Conservation (phyloP, 1,284 basidiomycete genomes). For the Boletus sp. region DNA sequence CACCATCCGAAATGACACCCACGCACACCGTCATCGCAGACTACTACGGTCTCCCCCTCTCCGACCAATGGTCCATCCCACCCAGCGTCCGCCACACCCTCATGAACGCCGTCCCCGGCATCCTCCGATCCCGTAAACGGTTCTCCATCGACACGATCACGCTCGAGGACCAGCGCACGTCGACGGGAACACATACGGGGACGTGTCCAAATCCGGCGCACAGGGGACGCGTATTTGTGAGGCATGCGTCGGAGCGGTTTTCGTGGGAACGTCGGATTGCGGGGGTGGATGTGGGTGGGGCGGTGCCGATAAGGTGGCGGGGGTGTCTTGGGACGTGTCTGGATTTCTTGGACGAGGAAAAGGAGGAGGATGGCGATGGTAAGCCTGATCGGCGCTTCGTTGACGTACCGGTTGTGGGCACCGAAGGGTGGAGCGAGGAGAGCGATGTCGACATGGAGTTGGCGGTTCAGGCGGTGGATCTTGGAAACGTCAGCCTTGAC, state of each 20-base stretch:
- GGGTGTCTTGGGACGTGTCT: slow-evolving; percentile 65
- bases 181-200: slow-evolving; percentile 24
- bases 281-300: slow-evolving; percentile 49
- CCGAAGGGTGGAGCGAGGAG: background rate
- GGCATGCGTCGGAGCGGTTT: slow-evolving; percentile 58
- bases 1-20: slow-evolving; percentile 20
- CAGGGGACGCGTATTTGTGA: slow-evolving; percentile 46
- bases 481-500: slow-evolving; percentile 20
- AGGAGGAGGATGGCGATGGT: background rate
- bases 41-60: slow-evolving; percentile 37
- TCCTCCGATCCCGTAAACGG: slow-evolving; percentile 22
- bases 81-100: slow-evolving; percentile 32
- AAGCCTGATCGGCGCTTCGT: background rate
- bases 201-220: slow-evolving; percentile 57
- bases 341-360: slow-evolving; percentile 46
- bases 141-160: slow-evolving; percentile 7
- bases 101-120: slow-evolving; percentile 38
- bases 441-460: slow-evolving; percentile 21
- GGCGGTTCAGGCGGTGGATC: slow-evolving; percentile 35
- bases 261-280: slow-evolving; percentile 63
- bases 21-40: slow-evolving; percentile 33
- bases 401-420: background rate
- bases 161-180: background rate
- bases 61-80: slow-evolving; percentile 32
- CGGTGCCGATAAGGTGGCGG: slow-evolving; percentile 66